Evolutionary conservation across 345 rosid species (phyloP), one percentile per base, ranked within the genome.

Genomic region (Noccaea caerulescens): DNA sequence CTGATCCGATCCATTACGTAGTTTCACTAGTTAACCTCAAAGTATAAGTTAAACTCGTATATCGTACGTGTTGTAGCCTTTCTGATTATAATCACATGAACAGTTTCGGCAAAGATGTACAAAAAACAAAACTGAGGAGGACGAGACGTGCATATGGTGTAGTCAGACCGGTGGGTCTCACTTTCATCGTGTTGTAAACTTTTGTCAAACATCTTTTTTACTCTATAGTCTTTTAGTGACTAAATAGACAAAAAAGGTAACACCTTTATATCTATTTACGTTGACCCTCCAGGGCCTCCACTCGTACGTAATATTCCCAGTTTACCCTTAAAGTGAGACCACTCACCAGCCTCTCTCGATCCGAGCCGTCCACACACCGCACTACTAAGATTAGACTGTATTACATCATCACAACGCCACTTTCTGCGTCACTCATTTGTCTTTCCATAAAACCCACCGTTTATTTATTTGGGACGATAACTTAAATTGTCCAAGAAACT

Each of bases 221-320:
- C 68, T 60, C 68, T 59, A 60, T 52, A 49, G 54, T 58, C 52
- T 61, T 59, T 68, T 52, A 49, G 54, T 58, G 55, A 58, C 45
- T 55, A 72, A 39, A 49, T 41, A 66, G 77, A 73, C 72, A 52
- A 67, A 74, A 74, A 60, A 68, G 73, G 13, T 60, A 8, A 13
- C 57, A 75, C 49, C 78, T 52, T 68, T 75, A 68, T 60, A 68
- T 75, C 78, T 68, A 53, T 67, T 59, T 67, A 75, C 69, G 78
- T 75, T 75, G 78, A 75, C 73, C 58, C 58, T 74, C 50, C 56
- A 67, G 78, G 68, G 69, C 58, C 58, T 74, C 50, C 62, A 67
- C 49, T 47, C 71, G 44, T 42, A 58, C 69, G 62, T 61, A 43
- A 51, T 43, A 59, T 71, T 62, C 27, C 62, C 25, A 33, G 11